phyloP scores from a whole-genome alignment of 352 stramenopile genomes.

The Poterioochromonas sp. region DNA sequence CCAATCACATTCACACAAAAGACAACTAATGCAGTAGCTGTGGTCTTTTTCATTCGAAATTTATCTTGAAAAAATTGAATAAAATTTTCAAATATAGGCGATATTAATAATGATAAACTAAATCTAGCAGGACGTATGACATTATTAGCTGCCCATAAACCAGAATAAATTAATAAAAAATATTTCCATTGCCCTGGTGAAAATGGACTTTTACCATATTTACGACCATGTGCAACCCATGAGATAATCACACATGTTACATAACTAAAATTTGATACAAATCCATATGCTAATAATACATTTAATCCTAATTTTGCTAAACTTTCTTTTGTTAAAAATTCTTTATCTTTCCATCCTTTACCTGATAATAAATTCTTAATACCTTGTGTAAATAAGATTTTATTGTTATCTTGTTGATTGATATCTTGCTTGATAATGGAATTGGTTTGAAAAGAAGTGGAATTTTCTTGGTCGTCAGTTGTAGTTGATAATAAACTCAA shows the following conservation, averaged over 20 bases:
- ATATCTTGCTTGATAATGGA: too few species aligned
- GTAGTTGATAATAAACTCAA: too few species aligned
- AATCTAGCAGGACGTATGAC: constrained; percentile 53
- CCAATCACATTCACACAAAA: constrained; percentile 53
- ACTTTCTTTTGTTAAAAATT: not conserved
- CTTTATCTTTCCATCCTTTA: constrained; percentile 21
- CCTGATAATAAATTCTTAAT: not conserved
- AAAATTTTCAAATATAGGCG: constrained; percentile 50
- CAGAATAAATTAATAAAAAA: constrained; percentile 57
- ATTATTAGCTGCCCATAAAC: constrained; percentile 56
- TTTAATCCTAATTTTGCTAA: constrained; percentile 2
- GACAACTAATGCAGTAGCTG: constrained; percentile 48
- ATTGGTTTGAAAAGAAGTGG: too few species aligned
- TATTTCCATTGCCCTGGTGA: constrained; percentile 52
- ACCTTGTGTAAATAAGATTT: too few species aligned
- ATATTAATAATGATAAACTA: constrained; percentile 47
- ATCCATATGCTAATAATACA: constrained; percentile 14
- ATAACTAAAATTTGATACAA: constrained; percentile 23
- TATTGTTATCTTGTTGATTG: too few species aligned
- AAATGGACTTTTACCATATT: constrained; percentile 47
- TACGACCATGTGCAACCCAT: constrained; percentile 19
- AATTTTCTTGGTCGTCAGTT: too few species aligned
- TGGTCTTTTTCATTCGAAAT: constrained; percentile 39
- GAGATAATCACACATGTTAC: constrained; percentile 24
- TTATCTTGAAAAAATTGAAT: constrained; percentile 48